Percentiles rank a stretch among this genome's conserved stretches.
These are phyloP conservation scores for Celoporthe dispersa DNA, from an alignment of 2,329 filamentous ascomycete genomes.

Conservation along the genomic window DNA sequence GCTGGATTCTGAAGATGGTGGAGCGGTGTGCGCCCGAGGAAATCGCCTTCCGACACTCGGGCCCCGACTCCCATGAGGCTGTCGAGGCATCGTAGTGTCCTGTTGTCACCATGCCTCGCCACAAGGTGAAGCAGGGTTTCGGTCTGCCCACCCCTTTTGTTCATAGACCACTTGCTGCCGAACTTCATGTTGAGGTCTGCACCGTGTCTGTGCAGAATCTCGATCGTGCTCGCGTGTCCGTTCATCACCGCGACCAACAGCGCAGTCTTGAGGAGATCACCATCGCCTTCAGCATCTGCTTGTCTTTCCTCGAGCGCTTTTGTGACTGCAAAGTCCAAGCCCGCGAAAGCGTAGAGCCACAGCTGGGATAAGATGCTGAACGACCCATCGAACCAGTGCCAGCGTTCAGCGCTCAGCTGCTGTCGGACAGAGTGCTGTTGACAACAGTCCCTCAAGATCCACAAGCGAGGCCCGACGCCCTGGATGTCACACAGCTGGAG, in stretches of 20 bases:
- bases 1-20: neutral
- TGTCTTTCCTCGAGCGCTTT: neutral
- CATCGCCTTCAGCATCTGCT: neutral
- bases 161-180: neutral
- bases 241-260: neutral
- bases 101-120: neutral
- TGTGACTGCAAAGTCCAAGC: neutral
- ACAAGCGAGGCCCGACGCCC: neutral
- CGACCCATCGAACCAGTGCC: neutral
- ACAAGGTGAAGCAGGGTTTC: neutral
- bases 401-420: neutral
- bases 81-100: neutral
- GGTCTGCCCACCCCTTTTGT: neutral
- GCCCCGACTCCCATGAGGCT: neutral
- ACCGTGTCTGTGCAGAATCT: neutral
- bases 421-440: neutral
- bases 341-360: constrained; percentile 2
- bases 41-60: neutral
- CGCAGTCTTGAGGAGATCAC: neutral
- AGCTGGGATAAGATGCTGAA: neutral
- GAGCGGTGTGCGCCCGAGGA: neutral
- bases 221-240: neutral
- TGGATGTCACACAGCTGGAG: constrained; percentile 1
- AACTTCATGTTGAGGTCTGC: constrained; percentile 7
- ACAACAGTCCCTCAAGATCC: neutral